Evolutionary conservation across 2,329 filamentous ascomycete genomes (phyloP), one percentile per base, ranked within the genome.

Genomic region (Alternaria triticimaculans): DNA sequence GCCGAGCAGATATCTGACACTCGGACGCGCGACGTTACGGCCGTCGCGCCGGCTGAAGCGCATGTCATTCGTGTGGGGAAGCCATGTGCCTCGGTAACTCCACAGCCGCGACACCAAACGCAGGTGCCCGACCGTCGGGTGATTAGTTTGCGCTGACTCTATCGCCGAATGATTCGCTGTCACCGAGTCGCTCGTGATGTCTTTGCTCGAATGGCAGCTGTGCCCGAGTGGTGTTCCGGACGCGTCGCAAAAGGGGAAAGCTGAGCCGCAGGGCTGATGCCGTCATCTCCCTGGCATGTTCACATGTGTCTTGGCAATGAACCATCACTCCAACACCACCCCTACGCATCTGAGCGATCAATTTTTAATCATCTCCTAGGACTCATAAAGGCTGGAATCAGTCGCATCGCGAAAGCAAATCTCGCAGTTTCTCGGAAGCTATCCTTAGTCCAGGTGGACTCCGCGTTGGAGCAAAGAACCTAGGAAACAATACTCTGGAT

Each of bases 31-130:
- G 51, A 58, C 57, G 43, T 56, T 59, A 43, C 44, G 56, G 55
- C 21, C 50, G 62, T 64, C 63, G 63, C 65, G 62, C 63, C 64
- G 56, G 56, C 62, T 66, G 58, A 61, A 56, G 64, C 51, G 64
- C 51, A 50, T 65, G 63, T 26, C 49, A 58, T 59, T 63, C 55
- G 64, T 72, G 72, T 76, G 72, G 72, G 72, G 72, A 73, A 73
- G 63, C 56, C 51, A 56, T 64, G 67, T 67, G 68, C 74, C 74
- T 72, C 73, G 75, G 75, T 68, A 74, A 67, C 53, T 67, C 57
- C 55, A 69, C 46, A 62, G 58, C 61, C 61, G 60, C 62, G 61
- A 58, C 43, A 58, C 62, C 64, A 65, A 67, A 64, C 68, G 55
- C 65, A 49, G 57, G 11, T 50, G 50, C 15, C 56, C 20, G 43